Base-by-base conservation (phyloP, 352 stramenopile genomes). In the Phytophthora sp. region DNA sequence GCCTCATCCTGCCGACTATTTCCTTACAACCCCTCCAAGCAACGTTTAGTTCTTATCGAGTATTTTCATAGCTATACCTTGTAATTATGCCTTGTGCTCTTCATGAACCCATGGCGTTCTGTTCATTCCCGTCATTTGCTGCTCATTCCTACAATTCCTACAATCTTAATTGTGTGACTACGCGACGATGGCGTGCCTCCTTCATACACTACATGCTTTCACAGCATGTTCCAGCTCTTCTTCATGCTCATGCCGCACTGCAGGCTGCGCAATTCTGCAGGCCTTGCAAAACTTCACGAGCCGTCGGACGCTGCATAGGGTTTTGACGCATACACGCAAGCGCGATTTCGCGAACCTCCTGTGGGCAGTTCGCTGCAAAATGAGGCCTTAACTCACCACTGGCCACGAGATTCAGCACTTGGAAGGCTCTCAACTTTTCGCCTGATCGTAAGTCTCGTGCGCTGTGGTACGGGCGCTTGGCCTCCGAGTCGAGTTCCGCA, bases 401-500 rank as follows among this genome's bases (percentile, higher is more conserved):
- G 8, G 60, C 63, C 41, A 81, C 63, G 31, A 72, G 65, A 31
- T 70, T 69, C 50, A 76, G 52, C 62, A 69, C 62, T 34, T 72
- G 66, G 30, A 70, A 74, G 11, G 66, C 60, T 5, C 66, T 39
- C 31, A 74, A n/a, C 11, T 58, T 60, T 24, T 62, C 65, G 13
- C 59, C 65, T 17, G 46, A 56, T 9, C 48, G 46, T 24, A 31
- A 32, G 21, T 69, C 42, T 38, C 49, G 41, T 13, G 57, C 44
- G 17, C 39, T 62, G 21, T 66, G 50, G 41, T 74, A 74, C 18
- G 66, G 66, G 26, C 48, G 27, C 23, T 53, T 74, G 18, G 70
- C 62, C 26, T 67, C 76, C 3, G 66, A 55, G 39, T 89, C 80
- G 11, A 89, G 46, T 32, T 85, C 75, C 13, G 44, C 41, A 3